phyloP scores from a whole-genome alignment of 2,329 filamentous ascomycete species.

The Colletotrichum liriopes region DNA sequence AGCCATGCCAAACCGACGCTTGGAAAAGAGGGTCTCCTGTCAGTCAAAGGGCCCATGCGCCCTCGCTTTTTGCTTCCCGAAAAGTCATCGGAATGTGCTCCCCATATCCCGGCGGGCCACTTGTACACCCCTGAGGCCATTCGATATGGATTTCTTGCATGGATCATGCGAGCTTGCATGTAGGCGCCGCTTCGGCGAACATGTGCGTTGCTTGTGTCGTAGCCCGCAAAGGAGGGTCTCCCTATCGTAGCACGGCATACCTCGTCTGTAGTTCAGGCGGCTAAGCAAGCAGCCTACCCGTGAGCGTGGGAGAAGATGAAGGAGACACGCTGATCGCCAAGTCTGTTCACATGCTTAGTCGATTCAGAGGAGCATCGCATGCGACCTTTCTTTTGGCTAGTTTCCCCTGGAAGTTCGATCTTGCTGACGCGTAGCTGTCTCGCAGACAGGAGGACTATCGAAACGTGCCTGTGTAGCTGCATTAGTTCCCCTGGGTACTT shows the following conservation, averaged over 20 bases:
- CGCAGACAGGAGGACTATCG: conserved; percentile 31
- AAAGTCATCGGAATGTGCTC: background rate
- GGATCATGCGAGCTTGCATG: conserved; percentile 16
- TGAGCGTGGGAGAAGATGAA: conserved; percentile 7
- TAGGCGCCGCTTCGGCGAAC: background rate
- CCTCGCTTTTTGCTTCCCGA: conserved; percentile 17
- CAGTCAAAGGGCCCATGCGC: background rate
- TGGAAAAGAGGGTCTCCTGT: conserved; percentile 9
- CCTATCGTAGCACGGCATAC: conserved; percentile 6
- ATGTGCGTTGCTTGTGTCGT: conserved; percentile 13
- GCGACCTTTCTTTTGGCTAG: background rate
- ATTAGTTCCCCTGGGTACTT: conserved; percentile 21
- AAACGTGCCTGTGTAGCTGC: conserved; percentile 30
- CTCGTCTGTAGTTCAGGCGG: conserved; percentile 29
- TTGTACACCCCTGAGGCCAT: background rate
- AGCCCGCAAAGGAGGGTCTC: conserved; percentile 1
- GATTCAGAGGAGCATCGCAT: conserved; percentile 7
- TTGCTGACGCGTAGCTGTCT: conserved; percentile 22
- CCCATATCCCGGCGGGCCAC: conserved; percentile 23
- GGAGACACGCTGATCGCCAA: conserved; percentile 13
- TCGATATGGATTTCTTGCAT: conserved; percentile 3
- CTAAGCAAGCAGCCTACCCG: conserved; percentile 19
- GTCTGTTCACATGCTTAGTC: conserved; percentile 3
- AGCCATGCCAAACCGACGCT: conserved; percentile 8
- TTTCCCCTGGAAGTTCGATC: conserved; percentile 12